Evolutionary conservation across 805 yeast genomes (phyloP).

Genomic region (Saturnispora ahearnii): DNA sequence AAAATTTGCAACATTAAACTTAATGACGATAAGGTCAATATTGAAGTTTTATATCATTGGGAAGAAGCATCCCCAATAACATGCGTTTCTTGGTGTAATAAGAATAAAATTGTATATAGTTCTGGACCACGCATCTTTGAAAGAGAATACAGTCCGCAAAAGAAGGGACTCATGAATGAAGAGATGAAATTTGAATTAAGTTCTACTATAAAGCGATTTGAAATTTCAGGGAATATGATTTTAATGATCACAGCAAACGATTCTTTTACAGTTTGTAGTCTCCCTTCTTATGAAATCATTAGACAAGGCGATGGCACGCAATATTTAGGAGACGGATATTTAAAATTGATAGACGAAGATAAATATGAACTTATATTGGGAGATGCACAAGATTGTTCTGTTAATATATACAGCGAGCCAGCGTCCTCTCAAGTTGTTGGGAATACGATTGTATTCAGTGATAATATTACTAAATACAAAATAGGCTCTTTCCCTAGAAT

Average conservation of each 20-base stretch:
- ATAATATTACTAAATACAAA: slow-evolving; percentile 13
- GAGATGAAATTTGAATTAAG: neutral
- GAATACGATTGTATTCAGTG: neutral
- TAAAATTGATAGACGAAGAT: slow-evolving; percentile 9
- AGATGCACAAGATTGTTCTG: slow-evolving; percentile 14
- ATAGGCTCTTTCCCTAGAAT: slow-evolving; percentile 29
- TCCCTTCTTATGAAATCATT: neutral
- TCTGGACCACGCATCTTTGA: slow-evolving; percentile 7
- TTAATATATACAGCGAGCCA: slow-evolving; percentile 6
- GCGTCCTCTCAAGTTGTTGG: slow-evolving; percentile 15
- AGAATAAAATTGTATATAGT: slow-evolving; percentile 20
- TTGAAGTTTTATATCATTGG: slow-evolving; percentile 17
- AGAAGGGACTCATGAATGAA: neutral
- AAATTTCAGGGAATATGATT: slow-evolving; percentile 6
- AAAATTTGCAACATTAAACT: slow-evolving; percentile 24
- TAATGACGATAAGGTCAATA: slow-evolving; percentile 8
- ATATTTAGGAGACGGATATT: slow-evolving; percentile 1
- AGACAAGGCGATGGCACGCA: neutral
- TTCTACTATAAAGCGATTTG: slow-evolving; percentile 2
- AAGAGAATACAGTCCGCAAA: slow-evolving; percentile 2
- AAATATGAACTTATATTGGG: slow-evolving; percentile 13
- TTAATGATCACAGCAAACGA: slow-evolving; percentile 24
- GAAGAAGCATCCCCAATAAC: slow-evolving; percentile 17
- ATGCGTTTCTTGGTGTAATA: slow-evolving; percentile 18
- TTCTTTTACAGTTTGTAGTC: slow-evolving; percentile 15